These are phyloP conservation scores for Vigna trinervia DNA, from an alignment of 306 rosid genomes.

Conservation along the genomic window DNA sequence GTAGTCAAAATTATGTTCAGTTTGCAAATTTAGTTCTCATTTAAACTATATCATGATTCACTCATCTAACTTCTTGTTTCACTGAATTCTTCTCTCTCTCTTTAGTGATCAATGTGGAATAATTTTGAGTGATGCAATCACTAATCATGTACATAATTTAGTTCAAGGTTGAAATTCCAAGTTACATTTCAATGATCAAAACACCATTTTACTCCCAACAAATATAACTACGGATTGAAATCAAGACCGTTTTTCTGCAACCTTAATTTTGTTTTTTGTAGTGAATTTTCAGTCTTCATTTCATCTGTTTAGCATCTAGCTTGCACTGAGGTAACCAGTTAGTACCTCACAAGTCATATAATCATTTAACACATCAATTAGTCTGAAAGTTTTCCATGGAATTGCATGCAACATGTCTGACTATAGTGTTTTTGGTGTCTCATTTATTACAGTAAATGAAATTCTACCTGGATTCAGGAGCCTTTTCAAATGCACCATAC, in stretches of 20 bases:
- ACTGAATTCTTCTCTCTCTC: not conserved
- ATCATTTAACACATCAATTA: conserved; percentile 25
- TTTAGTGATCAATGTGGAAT: not conserved
- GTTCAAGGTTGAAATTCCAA: conserved; percentile 11
- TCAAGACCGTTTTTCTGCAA: not conserved
- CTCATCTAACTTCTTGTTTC: conserved; percentile 4
- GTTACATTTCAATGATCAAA: conserved; percentile 8
- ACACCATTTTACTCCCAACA: not conserved
- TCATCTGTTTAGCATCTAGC: conserved; percentile 7
- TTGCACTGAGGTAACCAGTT: not conserved
- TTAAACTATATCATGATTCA: not conserved
- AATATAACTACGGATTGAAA: not conserved
- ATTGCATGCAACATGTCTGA: conserved; percentile 25
- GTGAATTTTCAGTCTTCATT: conserved; percentile 6
- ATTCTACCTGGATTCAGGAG: conserved; percentile 67
- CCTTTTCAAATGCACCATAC: conserved; percentile 51
- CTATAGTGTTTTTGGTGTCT: conserved; percentile 34
- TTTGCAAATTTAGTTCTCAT: not conserved
- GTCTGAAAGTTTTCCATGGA: conserved; percentile 10
- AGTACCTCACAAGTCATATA: not conserved
- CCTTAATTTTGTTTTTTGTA: not conserved
- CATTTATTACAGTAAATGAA: conserved; percentile 56
- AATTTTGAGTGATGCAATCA: conserved; percentile 23
- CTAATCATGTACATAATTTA: conserved; percentile 3
- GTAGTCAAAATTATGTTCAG: not conserved